These are phyloP conservation scores for Pythium insidiosum DNA, from an alignment of 352 stramenopile species.

Conservation along the genomic window DNA sequence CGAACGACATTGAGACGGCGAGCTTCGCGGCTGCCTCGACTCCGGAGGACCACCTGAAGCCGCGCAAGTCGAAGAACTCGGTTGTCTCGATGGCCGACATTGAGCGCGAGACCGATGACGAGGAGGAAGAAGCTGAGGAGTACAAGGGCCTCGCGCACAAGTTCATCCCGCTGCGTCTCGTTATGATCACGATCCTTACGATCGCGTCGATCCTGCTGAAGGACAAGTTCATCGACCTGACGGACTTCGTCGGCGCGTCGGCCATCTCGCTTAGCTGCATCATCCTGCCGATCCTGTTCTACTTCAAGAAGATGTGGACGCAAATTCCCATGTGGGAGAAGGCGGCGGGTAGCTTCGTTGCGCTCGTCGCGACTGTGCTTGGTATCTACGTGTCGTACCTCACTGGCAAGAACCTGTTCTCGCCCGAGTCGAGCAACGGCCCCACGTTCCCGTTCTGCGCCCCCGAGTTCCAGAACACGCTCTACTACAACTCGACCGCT, in stretches of 20 bases:
- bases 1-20: no score
- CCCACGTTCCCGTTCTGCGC: conserved; percentile 25
- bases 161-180: conserved; percentile 40
- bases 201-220: conserved; percentile 18
- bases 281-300: conserved; percentile 58
- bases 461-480: conserved; percentile 12
- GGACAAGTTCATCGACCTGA: conserved; percentile 51
- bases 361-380: conserved; percentile 26
- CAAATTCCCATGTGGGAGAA: conserved; percentile 30
- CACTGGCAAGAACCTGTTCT: conserved; percentile 41
- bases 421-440: conserved; percentile 6
- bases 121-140: conserved; percentile 22
- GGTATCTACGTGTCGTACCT: no score
- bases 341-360: conserved; percentile 18
- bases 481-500: no score
- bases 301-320: conserved; percentile 56
- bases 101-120: conserved; percentile 16
- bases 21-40: background rate
- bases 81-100: background rate
- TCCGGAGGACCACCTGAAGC: conserved; percentile 1
- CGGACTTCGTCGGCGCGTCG: conserved; percentile 55
- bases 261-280: conserved; percentile 48
- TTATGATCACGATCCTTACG: conserved; percentile 41
- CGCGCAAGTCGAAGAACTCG: background rate
- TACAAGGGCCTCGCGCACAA: conserved; percentile 38